Evolutionary conservation across 768 basidiomycete genomes (phyloP), one percentile per base, ranked within the genome.

Genomic region (Amanita rimosa): DNA sequence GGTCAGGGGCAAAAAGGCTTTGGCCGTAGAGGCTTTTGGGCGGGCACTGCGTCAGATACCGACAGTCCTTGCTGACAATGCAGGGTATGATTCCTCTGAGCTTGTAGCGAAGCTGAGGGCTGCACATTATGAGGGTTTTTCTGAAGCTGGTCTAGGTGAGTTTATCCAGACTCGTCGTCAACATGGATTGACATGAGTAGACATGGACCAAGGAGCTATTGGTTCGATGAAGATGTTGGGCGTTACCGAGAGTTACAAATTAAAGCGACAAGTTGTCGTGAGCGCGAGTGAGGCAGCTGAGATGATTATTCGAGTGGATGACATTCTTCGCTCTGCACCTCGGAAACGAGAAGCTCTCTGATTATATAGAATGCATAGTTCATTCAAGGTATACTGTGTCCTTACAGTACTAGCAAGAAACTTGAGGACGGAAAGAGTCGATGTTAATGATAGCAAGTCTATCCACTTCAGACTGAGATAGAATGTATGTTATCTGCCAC

Each of bases 301-400:
- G 72, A 98, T 98, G 95, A 97, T 99, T 56, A 78, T 99, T 54
- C 78, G 95, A 48, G 92, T 95, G 44, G 94, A 97, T 57, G 90
- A 95, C 62, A 95, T 96, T 56, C 72, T 95, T 53, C 75, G 90
- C 44, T 78, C 87, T 16, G 74, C 92, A 40, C 93, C 93, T 10
- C 74, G 93, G 60, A 86, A 74, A 65, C 78, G 93, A 46, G 93
- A 96, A 62, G 86, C 80, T 47, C 78, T 82, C 51, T 85, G 73
- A 62, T 31, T 31, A 29, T 11, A 29, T 29, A 11, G 29, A 29
- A 29, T 29, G 29, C 10, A 27, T 3, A 27, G 27, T 27, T 27
- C 8, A 27, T 27, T 8, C 27, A 29, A 29, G 9, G 29, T 29
- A 11, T 11, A 29, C 3, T 29, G 29, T 29, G 29, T 29, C 29